Evolutionary conservation across 2,329 filamentous ascomycete genomes (phyloP).

Genomic region (Corinectria fuckeliana): DNA sequence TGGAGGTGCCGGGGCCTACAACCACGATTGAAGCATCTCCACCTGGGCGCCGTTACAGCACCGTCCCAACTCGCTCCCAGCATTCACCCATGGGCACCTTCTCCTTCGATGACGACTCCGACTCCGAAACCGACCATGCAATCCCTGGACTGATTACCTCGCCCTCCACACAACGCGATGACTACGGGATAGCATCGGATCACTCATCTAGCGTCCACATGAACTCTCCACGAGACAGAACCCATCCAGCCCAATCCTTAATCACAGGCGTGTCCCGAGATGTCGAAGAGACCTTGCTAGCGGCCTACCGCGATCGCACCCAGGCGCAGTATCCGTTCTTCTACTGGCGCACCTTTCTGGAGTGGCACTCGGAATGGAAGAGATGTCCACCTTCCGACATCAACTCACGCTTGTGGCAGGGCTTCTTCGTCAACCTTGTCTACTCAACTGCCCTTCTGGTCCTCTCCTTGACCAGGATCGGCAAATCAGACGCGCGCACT

Average conservation of each 20-base stretch:
- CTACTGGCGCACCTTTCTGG: constrained; percentile 21
- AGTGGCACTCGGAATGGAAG: constrained; percentile 29
- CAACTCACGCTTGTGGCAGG: constrained; percentile 26
- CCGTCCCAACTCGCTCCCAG: background rate
- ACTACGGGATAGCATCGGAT: background rate
- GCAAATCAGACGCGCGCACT: constrained; percentile 19
- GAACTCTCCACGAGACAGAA: background rate
- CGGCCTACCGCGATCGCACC: constrained; percentile 35
- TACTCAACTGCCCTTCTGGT: constrained; percentile 31
- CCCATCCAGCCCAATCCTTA: background rate
- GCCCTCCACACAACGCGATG: background rate
- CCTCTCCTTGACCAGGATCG: constrained; percentile 18
- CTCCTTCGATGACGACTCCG: background rate
- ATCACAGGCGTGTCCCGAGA: background rate
- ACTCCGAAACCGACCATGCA: constrained; percentile 7
- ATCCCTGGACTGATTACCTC: constrained; percentile 3
- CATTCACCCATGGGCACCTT: background rate
- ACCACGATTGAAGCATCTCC: background rate
- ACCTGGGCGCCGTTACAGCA: background rate
- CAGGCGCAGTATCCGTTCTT: constrained; percentile 39
- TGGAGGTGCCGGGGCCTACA: background rate
- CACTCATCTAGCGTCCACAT: background rate
- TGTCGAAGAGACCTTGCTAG: constrained; percentile 31
- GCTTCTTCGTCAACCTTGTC: constrained; percentile 40
- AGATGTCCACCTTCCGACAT: constrained; percentile 5